These are phyloP conservation scores for Schizophyllum commune DNA, from an alignment of 1,284 basidiomycete genomes.

Conservation along the genomic window DNA sequence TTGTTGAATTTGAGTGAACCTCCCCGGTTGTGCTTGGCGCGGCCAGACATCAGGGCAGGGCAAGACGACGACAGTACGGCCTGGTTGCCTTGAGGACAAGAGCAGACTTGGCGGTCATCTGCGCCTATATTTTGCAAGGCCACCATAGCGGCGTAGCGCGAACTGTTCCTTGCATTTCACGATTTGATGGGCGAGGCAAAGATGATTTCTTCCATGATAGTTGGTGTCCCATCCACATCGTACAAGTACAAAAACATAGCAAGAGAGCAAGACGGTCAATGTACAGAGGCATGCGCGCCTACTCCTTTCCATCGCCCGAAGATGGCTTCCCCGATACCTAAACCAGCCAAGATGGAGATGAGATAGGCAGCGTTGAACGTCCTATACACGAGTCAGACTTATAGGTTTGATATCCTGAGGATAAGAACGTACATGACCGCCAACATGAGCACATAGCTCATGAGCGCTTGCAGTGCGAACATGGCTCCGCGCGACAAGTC, in stretches of 20 bases:
- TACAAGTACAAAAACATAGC: background rate
- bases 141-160: no score
- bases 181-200: background rate
- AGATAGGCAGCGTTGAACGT: slow-evolving; percentile 67
- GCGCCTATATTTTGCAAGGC: no score
- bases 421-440: slow-evolving; percentile 53
- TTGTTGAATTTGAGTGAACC: background rate
- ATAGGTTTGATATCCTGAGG: slow-evolving; percentile 1
- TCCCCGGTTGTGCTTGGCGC: background rate
- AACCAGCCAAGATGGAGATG: slow-evolving; percentile 53
- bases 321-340: slow-evolving; percentile 57
- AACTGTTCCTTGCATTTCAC: no score
- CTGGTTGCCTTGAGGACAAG: no score
- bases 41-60: background rate
- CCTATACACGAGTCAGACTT: slow-evolving; percentile 31
- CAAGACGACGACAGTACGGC: no score
- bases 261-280: background rate
- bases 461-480: slow-evolving; percentile 46
- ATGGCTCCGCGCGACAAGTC: slow-evolving; percentile 58
- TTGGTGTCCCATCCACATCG: background rate
- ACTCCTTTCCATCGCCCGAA: slow-evolving; percentile 40
- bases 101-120: no score
- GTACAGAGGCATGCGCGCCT: background rate
- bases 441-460: slow-evolving; percentile 61
- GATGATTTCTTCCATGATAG: background rate